Evolutionary conservation across 805 yeast genomes (phyloP), one percentile per base, ranked within the genome.

Genomic region (Candida schatavii): DNA sequence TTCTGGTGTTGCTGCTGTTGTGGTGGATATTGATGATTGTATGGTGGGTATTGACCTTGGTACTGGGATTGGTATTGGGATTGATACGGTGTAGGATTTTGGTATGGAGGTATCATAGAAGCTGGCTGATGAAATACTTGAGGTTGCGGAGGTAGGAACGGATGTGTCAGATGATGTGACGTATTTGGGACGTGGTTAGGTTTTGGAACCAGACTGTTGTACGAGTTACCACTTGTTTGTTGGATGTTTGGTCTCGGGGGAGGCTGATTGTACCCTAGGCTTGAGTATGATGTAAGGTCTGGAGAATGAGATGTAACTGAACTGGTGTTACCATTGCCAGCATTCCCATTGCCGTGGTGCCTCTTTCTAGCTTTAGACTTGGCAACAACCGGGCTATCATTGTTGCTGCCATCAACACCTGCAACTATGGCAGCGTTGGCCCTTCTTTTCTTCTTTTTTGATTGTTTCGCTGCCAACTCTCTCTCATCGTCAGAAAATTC

Each of bases 401-500:
- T 23, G 27, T 7, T 23, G 27, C 11, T 23, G 27, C 10, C 45
- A 39, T 33, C 41, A 7, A 7, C 27, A 7, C 27, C 27, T 7
- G 10, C 11, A 23, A 47, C 14, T 55, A 57, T 36, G 54, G 64
- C 43, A 64, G 20, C 71, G 46, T 67, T 72, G 46, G 71, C 74
- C 51, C 77, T 79, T 62, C 78, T 77, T 49, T 59, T 61, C 44
- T 75, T 77, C 62, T 84, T 87, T 59, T 75, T 81, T 18, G 72
- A 62, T 40, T 75, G 77, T 56, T 85, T 90, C 35, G 77, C 78
- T 27, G 78, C 83, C 51, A 80, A 76, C 59, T 93, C 98, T 46
- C 78, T 78, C 57, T 91, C 98, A 61, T 93, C 98, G 59, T 93
- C 98, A 1, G 97, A 87, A 51, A 83, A 91, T 57, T 91, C 98